These are phyloP conservation scores for Musa troglodytarum DNA, from an alignment of 176 grass and related monocot species.

Conservation along the genomic window DNA sequence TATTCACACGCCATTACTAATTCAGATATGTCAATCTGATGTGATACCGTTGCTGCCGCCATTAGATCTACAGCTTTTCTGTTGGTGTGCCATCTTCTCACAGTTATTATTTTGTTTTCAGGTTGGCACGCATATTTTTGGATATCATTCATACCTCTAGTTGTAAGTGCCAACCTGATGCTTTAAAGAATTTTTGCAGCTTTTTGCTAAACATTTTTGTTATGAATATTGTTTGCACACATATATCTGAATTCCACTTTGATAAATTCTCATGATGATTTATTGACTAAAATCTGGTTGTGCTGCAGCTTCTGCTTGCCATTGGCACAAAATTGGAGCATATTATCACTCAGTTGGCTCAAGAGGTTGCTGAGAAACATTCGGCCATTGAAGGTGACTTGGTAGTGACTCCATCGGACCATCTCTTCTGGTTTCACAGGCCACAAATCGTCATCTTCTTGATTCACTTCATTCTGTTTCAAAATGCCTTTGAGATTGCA, in stretches of 20 bases:
- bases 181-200: too few relatives aligned
- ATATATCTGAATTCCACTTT: not conserved
- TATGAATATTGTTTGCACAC: too few relatives aligned
- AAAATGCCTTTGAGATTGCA: constrained; percentile 81
- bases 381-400: constrained; percentile 36
- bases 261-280: not conserved
- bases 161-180: constrained; percentile 41
- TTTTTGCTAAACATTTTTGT: too few relatives aligned
- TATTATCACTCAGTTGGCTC: constrained; percentile 62
- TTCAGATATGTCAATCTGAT: not conserved
- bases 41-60: not conserved
- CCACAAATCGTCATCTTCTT: constrained; percentile 70
- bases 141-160: constrained; percentile 48
- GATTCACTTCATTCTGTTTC: constrained; percentile 71
- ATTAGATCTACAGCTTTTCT: not conserved
- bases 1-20: too few relatives aligned
- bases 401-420: constrained; percentile 57
- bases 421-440: constrained; percentile 58
- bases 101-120: constrained; percentile 4
- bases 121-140: constrained; percentile 80
- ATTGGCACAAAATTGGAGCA: constrained; percentile 83
- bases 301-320: constrained; percentile 39
- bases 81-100: not conserved
- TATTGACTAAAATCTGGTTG: not conserved
- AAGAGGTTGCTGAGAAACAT: constrained; percentile 61